Evolutionary conservation across 2,329 filamentous ascomycete species (phyloP).

Genomic region (Monilinia fructicola): DNA sequence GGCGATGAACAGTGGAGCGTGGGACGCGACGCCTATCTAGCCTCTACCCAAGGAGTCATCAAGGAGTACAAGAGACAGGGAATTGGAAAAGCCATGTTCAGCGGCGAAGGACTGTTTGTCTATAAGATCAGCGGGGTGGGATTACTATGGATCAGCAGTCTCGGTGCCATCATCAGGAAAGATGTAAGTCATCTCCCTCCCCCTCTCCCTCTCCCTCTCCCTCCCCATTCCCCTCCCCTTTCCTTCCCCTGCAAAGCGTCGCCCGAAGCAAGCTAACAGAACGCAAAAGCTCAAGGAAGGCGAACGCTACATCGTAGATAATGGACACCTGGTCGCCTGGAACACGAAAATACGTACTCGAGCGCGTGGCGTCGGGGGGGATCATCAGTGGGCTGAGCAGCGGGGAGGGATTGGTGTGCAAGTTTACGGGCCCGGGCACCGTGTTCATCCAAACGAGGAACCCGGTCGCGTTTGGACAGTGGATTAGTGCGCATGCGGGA

Average conservation of each 20-base stretch:
- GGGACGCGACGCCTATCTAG: conserved; percentile 83
- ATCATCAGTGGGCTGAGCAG: conserved; percentile 84
- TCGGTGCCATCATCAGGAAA: conserved; percentile 93
- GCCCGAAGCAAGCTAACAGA: not conserved
- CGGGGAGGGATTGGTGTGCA: conserved; percentile 88
- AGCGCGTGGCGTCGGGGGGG: conserved; percentile 85
- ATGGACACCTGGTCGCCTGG: conserved; percentile 93
- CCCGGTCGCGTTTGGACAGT: conserved; percentile 47
- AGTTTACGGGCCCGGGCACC: conserved; percentile 87
- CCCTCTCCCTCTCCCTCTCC: not conserved
- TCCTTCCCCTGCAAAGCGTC: too few species aligned
- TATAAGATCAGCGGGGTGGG: conserved; percentile 82
- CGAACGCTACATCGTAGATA: conserved; percentile 90
- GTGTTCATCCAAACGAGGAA: conserved; percentile 94
- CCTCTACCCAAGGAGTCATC: conserved; percentile 79
- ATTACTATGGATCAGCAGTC: conserved; percentile 85
- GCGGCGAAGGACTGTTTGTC: conserved; percentile 86
- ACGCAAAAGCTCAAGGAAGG: conserved; percentile 47
- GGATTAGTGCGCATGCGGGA: conserved; percentile 16
- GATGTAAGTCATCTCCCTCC: conserved; percentile 60
- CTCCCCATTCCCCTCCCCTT: not conserved
- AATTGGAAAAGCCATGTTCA: conserved; percentile 88
- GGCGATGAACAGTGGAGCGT: conserved; percentile 79
- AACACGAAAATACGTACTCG: conserved; percentile 92
- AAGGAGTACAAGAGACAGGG: conserved; percentile 87